Percentiles rank a stretch among this genome's conserved stretches.
These are phyloP conservation scores for Linaria vulgaris DNA, from an alignment of 257 asterid species.

Conservation along the genomic window DNA sequence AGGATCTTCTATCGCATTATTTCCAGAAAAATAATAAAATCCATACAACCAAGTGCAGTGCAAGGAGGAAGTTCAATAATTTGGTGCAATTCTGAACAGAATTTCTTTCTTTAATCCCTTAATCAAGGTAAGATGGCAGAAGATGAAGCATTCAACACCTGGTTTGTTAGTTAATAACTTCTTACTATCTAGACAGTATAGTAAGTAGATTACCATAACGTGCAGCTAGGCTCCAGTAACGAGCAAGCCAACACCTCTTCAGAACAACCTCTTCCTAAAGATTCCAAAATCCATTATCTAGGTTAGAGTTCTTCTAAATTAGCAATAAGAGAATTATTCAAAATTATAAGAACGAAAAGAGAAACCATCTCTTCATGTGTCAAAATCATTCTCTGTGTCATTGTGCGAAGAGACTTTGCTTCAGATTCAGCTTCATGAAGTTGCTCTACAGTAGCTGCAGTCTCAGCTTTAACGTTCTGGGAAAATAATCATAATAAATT, in stretches of 20 bases:
- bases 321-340: slow-evolving; percentile 14
- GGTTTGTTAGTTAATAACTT: slow-evolving; percentile 5
- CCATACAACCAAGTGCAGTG: slow-evolving; percentile 13
- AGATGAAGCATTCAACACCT: slow-evolving; percentile 16
- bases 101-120: slow-evolving; percentile 8
- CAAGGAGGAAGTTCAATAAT: slow-evolving; percentile 16
- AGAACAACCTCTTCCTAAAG: slow-evolving; percentile 96
- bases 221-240: slow-evolving; percentile 95
- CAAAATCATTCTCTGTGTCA: slow-evolving; percentile 98
- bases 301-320: slow-evolving; percentile 26
- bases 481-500: slow-evolving; percentile 29
- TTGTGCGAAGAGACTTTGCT: slow-evolving; percentile 81
- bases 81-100: slow-evolving; percentile 12
- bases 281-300: slow-evolving; percentile 22
- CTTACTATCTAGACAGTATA: slow-evolving; percentile 13
- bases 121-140: slow-evolving; percentile 7
- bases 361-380: slow-evolving; percentile 98
- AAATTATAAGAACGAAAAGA: slow-evolving; percentile 24
- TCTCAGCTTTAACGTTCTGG: slow-evolving; percentile 78
- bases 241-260: slow-evolving; percentile 99
- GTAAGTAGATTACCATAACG: slow-evolving; percentile 62
- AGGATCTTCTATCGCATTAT: slow-evolving; percentile 5
- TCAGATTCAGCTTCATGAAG: slow-evolving; percentile 92
- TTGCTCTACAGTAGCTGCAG: slow-evolving; percentile 66
- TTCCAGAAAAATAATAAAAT: neutral